These are phyloP conservation scores for Pichia eremophila DNA, from an alignment of 805 yeast genomes.

Conservation along the genomic window DNA sequence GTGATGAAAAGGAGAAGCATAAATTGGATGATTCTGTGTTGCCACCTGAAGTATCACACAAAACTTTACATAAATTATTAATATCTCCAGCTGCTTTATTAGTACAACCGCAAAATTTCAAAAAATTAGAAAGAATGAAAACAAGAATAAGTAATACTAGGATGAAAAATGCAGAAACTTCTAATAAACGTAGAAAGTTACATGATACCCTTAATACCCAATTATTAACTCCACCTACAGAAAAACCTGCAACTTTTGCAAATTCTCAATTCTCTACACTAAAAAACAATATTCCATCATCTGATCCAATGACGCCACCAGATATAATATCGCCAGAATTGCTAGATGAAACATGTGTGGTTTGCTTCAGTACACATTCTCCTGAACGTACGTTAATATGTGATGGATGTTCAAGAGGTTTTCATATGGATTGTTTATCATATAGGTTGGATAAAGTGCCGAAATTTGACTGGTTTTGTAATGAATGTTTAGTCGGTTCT, in stretches of 20 bases:
- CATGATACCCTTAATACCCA: not conserved
- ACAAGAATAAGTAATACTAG: not conserved
- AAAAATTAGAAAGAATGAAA: slow-evolving; percentile 4
- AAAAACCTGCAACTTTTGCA: not conserved
- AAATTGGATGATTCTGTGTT: not conserved
- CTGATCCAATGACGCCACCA: slow-evolving; percentile 2
- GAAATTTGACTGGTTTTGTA: slow-evolving; percentile 67
- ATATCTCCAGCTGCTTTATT: slow-evolving; percentile 5
- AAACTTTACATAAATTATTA: slow-evolving; percentile 1
- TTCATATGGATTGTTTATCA: slow-evolving; percentile 56
- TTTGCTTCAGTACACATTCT: slow-evolving; percentile 39
- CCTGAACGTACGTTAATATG: slow-evolving; percentile 49
- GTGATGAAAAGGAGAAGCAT: not conserved
- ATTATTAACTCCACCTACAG: slow-evolving; percentile 4
- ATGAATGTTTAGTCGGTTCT: slow-evolving; percentile 66
- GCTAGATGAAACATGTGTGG: slow-evolving; percentile 15
- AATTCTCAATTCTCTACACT: not conserved
- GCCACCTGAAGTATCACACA: not conserved
- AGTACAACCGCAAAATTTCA: slow-evolving; percentile 3
- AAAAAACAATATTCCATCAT: not conserved
- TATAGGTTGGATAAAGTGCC: slow-evolving; percentile 42
- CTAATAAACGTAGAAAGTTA: not conserved
- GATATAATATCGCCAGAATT: slow-evolving; percentile 7
- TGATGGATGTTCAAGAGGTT: slow-evolving; percentile 64
- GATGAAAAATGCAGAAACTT: not conserved